Evolutionary conservation across 2,329 filamentous ascomycete genomes (phyloP).

Genomic region (Gyromitra esculenta): DNA sequence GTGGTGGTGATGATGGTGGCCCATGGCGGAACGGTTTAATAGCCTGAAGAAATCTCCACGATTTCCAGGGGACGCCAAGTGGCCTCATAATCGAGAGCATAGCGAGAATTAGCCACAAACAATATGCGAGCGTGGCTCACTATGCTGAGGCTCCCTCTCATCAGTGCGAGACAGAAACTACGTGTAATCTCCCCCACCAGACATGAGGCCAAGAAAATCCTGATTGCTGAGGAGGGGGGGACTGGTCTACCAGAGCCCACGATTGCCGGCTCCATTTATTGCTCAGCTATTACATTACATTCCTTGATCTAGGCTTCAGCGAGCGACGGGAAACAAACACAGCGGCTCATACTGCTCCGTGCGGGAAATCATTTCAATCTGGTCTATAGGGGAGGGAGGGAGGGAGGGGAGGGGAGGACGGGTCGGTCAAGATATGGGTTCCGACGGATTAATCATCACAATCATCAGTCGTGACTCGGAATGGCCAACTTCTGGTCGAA

Average conservation of each 20-base stretch:
- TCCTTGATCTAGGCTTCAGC: conserved; percentile 23
- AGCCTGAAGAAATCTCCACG: not conserved
- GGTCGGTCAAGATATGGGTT: conserved; percentile 21
- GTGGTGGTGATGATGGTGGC: not conserved
- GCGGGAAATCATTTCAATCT: conserved; percentile 23
- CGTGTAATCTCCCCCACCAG: too few relatives aligned
- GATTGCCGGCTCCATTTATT: not conserved
- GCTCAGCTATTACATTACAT: not conserved
- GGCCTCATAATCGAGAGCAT: not conserved
- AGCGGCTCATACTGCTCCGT: conserved; percentile 37
- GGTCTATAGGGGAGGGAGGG: not conserved
- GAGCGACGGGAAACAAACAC: conserved; percentile 13
- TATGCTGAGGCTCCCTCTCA: not conserved
- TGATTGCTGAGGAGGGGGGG: not conserved
- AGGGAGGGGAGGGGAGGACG: conserved; percentile 2
- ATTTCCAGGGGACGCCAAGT: not conserved
- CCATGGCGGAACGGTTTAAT: not conserved
- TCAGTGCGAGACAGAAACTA: not conserved
- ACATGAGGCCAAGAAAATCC: not conserved
- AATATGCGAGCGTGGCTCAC: conserved; percentile 23
- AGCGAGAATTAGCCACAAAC: conserved; percentile 10
- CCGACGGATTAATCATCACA: conserved; percentile 25
- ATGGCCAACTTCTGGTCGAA: not conserved
- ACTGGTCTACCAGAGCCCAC: conserved; percentile 11
- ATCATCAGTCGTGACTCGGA: conserved; percentile 38